Evolutionary conservation across 2,329 filamentous ascomycete genomes (phyloP).

Genomic region (Apiospora saccharicola): DNA sequence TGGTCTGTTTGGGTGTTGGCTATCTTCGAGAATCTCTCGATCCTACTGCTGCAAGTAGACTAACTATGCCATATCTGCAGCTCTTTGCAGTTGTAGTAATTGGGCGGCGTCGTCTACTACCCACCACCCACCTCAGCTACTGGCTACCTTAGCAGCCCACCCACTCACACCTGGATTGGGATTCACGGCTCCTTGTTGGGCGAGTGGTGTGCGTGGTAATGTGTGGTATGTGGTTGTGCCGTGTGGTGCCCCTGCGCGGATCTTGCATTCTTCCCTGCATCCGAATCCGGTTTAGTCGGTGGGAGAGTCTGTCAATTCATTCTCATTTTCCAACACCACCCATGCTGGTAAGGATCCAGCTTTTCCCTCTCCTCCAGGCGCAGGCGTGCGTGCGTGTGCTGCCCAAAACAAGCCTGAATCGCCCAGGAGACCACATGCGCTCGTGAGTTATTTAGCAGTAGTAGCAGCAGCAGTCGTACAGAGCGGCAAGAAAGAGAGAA

Average conservation of each 20-base stretch:
- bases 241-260: slow-evolving; percentile 18
- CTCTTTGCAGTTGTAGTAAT: neutral
- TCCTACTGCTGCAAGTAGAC: neutral
- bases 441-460: neutral
- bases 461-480: neutral
- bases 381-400: neutral
- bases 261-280: slow-evolving; percentile 14
- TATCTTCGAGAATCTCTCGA: neutral
- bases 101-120: neutral
- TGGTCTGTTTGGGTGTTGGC: neutral
- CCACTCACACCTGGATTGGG: neutral
- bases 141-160: neutral
- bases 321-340: neutral
- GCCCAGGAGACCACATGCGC: slow-evolving; percentile 2
- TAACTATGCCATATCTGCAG: neutral
- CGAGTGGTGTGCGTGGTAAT: neutral
- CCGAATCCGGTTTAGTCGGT: slow-evolving; percentile 1
- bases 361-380: neutral
- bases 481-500: neutral
- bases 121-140: neutral
- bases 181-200: slow-evolving; percentile 12
- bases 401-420: slow-evolving; percentile 9
- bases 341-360: neutral
- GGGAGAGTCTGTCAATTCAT: neutral
- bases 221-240: neutral